These are phyloP conservation scores for Phytophthora tubulina DNA, from an alignment of 352 stramenopile genomes.

Conservation along the genomic window DNA sequence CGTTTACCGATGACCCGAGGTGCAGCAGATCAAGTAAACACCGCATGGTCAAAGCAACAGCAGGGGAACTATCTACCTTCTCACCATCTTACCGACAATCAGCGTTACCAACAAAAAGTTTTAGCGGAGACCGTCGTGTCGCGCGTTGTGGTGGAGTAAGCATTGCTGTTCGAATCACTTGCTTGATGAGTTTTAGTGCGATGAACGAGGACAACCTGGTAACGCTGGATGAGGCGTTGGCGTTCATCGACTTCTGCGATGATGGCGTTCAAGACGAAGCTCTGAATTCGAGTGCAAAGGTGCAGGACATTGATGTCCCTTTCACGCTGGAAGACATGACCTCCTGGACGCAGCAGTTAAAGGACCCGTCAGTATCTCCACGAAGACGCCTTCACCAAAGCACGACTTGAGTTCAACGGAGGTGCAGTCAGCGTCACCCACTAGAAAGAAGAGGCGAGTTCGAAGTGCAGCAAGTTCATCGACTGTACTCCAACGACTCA, in stretches of 20 bases:
- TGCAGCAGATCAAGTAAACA: constrained; percentile 1
- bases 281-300: neutral
- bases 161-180: neutral
- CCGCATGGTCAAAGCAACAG: neutral
- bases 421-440: neutral
- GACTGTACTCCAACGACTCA: constrained; percentile 24
- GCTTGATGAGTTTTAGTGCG: neutral
- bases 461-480: constrained; percentile 26
- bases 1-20: constrained; percentile 12
- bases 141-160: constrained; percentile 3
- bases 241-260: constrained; percentile 27
- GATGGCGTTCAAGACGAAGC: neutral
- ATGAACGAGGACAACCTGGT: constrained; percentile 16
- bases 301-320: neutral
- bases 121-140: neutral
- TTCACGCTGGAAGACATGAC: constrained; percentile 19
- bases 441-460: constrained; percentile 9
- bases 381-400: neutral
- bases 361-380: neutral
- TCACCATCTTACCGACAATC: constrained; percentile 24
- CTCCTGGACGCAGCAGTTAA: constrained; percentile 2
- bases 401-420: neutral
- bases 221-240: constrained; percentile 26
- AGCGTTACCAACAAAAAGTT: neutral
- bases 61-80: neutral